phyloP scores from a whole-genome alignment of 2,329 filamentous ascomycete species.

The Penicillium sp. region DNA sequence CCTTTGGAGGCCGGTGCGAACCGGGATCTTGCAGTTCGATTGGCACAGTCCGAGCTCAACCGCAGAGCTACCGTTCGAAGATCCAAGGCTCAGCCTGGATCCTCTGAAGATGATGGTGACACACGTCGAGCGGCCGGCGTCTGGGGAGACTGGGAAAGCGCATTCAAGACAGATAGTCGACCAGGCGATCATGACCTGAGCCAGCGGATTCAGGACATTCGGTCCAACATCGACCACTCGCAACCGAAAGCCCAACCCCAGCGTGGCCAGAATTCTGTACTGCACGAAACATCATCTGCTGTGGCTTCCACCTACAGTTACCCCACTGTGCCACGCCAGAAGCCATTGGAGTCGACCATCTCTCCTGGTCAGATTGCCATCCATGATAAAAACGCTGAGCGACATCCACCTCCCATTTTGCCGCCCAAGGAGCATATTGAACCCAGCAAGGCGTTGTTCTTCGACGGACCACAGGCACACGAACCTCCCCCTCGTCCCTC shows the following conservation, averaged over 20 bases:
- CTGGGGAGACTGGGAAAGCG: slow-evolving; percentile 54
- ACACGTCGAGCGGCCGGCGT: slow-evolving; percentile 54
- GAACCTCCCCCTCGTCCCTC: slow-evolving; percentile 26
- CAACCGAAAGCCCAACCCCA: slow-evolving; percentile 10
- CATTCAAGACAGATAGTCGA: slow-evolving; percentile 34
- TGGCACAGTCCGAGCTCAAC: slow-evolving; percentile 70
- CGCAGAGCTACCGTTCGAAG: slow-evolving; percentile 63
- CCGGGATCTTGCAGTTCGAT: slow-evolving; percentile 69
- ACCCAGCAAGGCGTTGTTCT: slow-evolving; percentile 11
- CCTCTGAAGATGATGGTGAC: slow-evolving; percentile 53
- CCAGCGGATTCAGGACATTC: slow-evolving; percentile 52
- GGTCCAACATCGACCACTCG: slow-evolving; percentile 38
- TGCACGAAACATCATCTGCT: slow-evolving; percentile 14
- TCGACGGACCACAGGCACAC: slow-evolving; percentile 19
- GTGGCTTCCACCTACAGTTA: slow-evolving; percentile 40
- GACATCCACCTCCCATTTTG: slow-evolving; percentile 32
- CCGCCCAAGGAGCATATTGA: slow-evolving; percentile 41
- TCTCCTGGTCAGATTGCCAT: slow-evolving; percentile 20
- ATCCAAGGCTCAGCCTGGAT: slow-evolving; percentile 55
- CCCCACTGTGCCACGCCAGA: slow-evolving; percentile 43
- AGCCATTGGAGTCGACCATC: slow-evolving; percentile 23
- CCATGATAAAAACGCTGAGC: slow-evolving; percentile 16
- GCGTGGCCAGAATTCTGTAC: slow-evolving; percentile 9
- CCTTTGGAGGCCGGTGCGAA: slow-evolving; percentile 69
- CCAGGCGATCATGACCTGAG: slow-evolving; percentile 48